phyloP scores from a whole-genome alignment of 805 yeast species.

The Saccharomycopsis fodiens region DNA sequence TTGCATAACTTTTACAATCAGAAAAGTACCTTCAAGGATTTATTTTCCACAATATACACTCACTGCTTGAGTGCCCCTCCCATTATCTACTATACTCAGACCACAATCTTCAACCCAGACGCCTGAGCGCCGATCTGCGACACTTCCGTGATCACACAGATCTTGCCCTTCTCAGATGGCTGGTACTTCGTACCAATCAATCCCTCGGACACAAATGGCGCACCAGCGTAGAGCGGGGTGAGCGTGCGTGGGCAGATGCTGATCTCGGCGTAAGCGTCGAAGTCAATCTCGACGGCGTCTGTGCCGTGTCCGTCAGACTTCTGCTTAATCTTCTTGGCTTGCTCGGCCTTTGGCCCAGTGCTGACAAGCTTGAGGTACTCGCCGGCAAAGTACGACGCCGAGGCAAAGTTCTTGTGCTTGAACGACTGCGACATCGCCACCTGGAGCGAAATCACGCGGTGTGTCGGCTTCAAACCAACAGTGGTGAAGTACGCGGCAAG shows the following conservation, averaged over 20 bases:
- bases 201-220: slow-evolving; percentile 64
- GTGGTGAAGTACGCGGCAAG: slow-evolving; percentile 93
- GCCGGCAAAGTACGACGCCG: slow-evolving; percentile 84
- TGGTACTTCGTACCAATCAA: slow-evolving; percentile 87
- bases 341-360: slow-evolving; percentile 78
- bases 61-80: too few relatives aligned
- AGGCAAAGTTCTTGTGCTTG: slow-evolving; percentile 78
- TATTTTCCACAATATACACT: too few relatives aligned
- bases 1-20: too few relatives aligned
- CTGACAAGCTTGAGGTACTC: slow-evolving; percentile 67
- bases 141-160: slow-evolving; percentile 68
- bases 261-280: slow-evolving; percentile 87
- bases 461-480: slow-evolving; percentile 74
- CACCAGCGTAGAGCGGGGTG: slow-evolving; percentile 82
- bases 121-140: slow-evolving; percentile 87
- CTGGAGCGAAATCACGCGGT: slow-evolving; percentile 79
- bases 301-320: slow-evolving; percentile 73
- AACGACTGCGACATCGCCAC: slow-evolving; percentile 93
- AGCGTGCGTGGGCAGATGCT: slow-evolving; percentile 81
- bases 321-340: slow-evolving; percentile 74
- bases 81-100: neutral
- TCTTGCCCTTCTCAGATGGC: slow-evolving; percentile 64
- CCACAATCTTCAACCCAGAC: slow-evolving; percentile 64
- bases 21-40: too few relatives aligned
- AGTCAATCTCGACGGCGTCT: slow-evolving; percentile 86